Percentiles rank a stretch among this genome's conserved stretches.
Conservation (phyloP, 73 alveolate genomes). For the Tetrahymena borealis region DNA sequence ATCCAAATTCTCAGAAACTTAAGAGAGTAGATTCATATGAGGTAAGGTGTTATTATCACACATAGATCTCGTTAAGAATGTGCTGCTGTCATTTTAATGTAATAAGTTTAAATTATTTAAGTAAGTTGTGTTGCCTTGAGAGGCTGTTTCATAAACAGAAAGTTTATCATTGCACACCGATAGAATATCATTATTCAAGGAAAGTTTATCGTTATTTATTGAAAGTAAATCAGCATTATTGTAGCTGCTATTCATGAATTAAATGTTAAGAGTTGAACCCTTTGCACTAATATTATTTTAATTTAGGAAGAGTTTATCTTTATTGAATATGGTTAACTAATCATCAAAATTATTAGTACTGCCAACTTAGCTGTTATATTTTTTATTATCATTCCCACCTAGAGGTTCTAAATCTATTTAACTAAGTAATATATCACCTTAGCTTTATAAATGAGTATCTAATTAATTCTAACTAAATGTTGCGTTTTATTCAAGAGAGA, state of each 20-base stretch:
- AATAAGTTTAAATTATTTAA: not conserved
- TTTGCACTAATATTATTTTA: not conserved
- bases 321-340: not conserved
- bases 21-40: not conserved
- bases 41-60: not conserved
- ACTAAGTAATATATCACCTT: not conserved
- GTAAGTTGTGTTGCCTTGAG: not conserved
- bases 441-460: not conserved
- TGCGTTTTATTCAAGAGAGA: not conserved
- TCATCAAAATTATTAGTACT: not conserved
- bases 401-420: not conserved
- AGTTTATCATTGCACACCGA: not conserved
- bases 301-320: not conserved
- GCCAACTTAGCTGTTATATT: not conserved
- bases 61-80: not conserved
- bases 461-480: not conserved
- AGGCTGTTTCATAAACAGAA: not conserved
- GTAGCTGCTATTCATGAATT: not conserved
- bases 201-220: not conserved
- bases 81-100: not conserved
- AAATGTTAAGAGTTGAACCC: not conserved
- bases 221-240: not conserved
- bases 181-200: not conserved
- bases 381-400: not conserved
- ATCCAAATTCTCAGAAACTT: not conserved